A percentile compares a stretch with the other conserved stretches of the same genome.
phyloP scores from a whole-genome alignment of 2,329 filamentous ascomycete genomes.

The Penicillium sp. region DNA sequence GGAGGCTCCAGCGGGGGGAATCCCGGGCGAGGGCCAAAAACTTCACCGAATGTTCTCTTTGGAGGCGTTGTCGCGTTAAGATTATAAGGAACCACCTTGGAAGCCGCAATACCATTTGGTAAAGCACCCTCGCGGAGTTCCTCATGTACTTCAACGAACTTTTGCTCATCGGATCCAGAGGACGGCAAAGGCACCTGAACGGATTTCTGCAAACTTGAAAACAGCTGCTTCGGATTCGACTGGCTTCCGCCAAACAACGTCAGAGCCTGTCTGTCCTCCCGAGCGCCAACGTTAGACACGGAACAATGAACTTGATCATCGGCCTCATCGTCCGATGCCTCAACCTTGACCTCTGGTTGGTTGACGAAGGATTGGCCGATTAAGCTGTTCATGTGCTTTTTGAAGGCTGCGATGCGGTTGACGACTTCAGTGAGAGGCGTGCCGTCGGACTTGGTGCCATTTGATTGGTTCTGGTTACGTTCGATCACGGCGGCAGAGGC shows the following conservation, averaged over 20 bases:
- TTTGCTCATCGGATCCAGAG: constrained; percentile 36
- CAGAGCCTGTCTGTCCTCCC: constrained; percentile 61
- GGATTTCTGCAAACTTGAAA: constrained; percentile 73
- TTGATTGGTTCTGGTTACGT: constrained; percentile 32
- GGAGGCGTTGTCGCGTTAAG: constrained; percentile 25
- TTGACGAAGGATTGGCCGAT: constrained; percentile 60
- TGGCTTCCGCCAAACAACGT: constrained; percentile 77
- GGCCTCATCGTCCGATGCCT: constrained; percentile 34
- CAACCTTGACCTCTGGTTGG: constrained; percentile 35
- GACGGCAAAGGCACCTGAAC: constrained; percentile 34
- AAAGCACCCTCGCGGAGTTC: constrained; percentile 64
- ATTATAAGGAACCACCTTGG: constrained; percentile 60
- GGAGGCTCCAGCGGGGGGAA: constrained; percentile 43
- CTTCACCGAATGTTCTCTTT: constrained; percentile 44
- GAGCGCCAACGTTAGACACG: constrained; percentile 38
- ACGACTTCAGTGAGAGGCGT: constrained; percentile 36
- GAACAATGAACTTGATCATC: constrained; percentile 39
- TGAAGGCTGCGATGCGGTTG: constrained; percentile 56
- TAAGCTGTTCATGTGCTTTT: constrained; percentile 61
- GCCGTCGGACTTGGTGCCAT: constrained; percentile 26
- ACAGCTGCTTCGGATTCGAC: constrained; percentile 72
- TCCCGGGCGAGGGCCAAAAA: constrained; percentile 43
- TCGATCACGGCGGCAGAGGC: constrained; percentile 40
- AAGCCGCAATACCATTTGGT: constrained; percentile 71
- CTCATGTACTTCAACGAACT: constrained; percentile 42